Conservation (phyloP, 495 filamentous ascomycete species). For the Penicillium fimorum region DNA sequence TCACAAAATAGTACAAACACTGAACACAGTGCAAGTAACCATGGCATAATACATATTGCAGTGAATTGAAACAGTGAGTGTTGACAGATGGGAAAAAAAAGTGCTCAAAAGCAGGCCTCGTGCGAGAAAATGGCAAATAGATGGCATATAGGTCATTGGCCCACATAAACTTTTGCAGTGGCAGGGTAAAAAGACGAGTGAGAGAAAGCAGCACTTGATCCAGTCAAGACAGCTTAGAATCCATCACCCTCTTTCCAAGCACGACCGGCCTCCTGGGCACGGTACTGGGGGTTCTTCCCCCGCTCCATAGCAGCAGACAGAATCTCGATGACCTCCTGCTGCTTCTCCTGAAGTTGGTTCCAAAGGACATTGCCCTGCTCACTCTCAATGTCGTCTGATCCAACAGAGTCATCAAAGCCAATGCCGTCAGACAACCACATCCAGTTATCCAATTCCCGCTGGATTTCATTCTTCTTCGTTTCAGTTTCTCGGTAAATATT, state of each 20-base stretch:
- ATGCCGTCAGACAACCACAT: constrained; percentile 35
- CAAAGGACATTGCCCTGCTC: constrained; percentile 14
- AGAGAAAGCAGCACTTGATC: neutral
- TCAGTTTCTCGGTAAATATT: constrained; percentile 45
- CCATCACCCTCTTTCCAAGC: constrained; percentile 54
- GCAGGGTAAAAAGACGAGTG: neutral
- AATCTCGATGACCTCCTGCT: constrained; percentile 36
- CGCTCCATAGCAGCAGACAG: constrained; percentile 45
- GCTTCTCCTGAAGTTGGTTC: constrained; percentile 27
- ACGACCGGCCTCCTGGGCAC: constrained; percentile 54
- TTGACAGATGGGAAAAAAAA: neutral
- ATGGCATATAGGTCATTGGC: constrained; percentile 4
- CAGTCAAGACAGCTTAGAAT: constrained; percentile 28
- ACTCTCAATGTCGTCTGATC: constrained; percentile 33
- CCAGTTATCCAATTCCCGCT: constrained; percentile 52
- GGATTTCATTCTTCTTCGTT: constrained; percentile 38
- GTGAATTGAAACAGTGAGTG: neutral
- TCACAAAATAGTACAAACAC: neutral
- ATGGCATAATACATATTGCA: neutral
- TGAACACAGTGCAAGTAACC: neutral
- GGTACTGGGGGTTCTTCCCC: constrained; percentile 49
- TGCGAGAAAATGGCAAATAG: constrained; percentile 1
- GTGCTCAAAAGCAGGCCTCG: neutral
- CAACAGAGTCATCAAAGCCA: constrained; percentile 33
- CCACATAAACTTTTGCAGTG: neutral